Base-by-base conservation (phyloP, 306 rosid species). In the Malus sylvestris region DNA sequence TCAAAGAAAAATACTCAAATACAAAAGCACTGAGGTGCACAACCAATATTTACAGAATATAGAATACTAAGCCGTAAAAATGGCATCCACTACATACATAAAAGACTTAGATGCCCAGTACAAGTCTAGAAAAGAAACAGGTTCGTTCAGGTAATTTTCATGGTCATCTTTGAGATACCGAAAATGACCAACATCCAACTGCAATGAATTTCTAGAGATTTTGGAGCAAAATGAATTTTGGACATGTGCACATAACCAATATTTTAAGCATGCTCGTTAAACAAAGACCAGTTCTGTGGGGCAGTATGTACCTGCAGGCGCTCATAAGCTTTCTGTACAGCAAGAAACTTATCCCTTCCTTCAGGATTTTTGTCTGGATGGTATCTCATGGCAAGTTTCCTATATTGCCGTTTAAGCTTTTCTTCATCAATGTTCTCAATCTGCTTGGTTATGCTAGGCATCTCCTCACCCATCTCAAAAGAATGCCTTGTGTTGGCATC, bases 321-420 rank as follows among this genome's bases (percentile, higher is more conserved):
- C 80, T 95, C 99, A 82, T 95, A 95, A 62, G 99, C 99, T 90
- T 95, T 95, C 89, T 95, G 99, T 68, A 95, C 96, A 52, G 97
- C 93, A 86, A 90, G 97, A 83, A 95, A 95, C 78, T 80, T 95
- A 13, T 95, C 99, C 83, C 99, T 89, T 81, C 99, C 99, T 86
- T 92, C 97, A 40, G 99, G 99, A 82, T 95, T 95, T 89, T 95
- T 95, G 91, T 95, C 99, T 52, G 99, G 99, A 82, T 95, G 99
- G 90, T 95, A 95, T 84, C 82, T 95, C 97, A 92, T 95, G 27
- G 99, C 99, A 82, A 95, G 99, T 82, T 95, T 95, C 82, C 99
- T 81, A 89, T 95, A 95, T 82, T 95, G 99, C 38, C 99, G 90
- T 87, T 95, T 95, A 42, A 95, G 91, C 78, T 92, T 90, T 85